Evolutionary conservation across 1,284 basidiomycete species (phyloP).

Genomic region (Ustilago tritici): DNA sequence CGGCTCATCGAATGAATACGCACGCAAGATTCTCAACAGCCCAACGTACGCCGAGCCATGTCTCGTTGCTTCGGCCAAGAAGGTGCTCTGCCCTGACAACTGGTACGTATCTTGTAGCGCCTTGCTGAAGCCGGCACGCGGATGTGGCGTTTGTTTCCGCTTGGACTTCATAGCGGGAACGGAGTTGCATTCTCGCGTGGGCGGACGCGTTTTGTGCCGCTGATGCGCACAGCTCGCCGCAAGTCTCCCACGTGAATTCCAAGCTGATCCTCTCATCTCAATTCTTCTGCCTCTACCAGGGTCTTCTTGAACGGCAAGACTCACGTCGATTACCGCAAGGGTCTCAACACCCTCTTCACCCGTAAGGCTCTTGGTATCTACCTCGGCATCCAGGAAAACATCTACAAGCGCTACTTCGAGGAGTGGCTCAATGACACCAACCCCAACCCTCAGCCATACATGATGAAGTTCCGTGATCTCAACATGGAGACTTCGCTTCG

Average conservation of each 20-base stretch:
- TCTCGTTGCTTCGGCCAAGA: constrained; percentile 91
- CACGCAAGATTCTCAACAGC: constrained; percentile 69
- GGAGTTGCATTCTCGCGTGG: no score
- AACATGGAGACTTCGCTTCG: constrained; percentile 98
- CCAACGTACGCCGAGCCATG: constrained; percentile 75
- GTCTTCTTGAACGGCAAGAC: constrained; percentile 95
- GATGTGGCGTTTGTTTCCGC: constrained; percentile 1
- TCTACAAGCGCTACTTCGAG: constrained; percentile 82
- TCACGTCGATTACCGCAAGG: constrained; percentile 93
- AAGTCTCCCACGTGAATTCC: background rate
- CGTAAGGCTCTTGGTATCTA: constrained; percentile 80
- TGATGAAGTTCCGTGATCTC: constrained; percentile 89
- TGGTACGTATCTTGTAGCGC: constrained; percentile 74
- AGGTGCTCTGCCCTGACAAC: constrained; percentile 87
- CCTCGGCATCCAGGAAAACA: constrained; percentile 84
- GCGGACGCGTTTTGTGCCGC: no score
- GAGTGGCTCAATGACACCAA: constrained; percentile 68
- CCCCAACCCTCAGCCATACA: constrained; percentile 73
- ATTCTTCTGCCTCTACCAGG: constrained; percentile 72
- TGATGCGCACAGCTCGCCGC: no score
- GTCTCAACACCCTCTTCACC: constrained; percentile 92
- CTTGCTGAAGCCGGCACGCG: background rate
- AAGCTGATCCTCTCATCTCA: constrained; percentile 10
- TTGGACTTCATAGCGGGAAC: no score
- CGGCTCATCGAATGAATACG: constrained; percentile 66